Evolutionary conservation across 306 rosid genomes (phyloP).

Genomic region (Gastrolobium bilobum): DNA sequence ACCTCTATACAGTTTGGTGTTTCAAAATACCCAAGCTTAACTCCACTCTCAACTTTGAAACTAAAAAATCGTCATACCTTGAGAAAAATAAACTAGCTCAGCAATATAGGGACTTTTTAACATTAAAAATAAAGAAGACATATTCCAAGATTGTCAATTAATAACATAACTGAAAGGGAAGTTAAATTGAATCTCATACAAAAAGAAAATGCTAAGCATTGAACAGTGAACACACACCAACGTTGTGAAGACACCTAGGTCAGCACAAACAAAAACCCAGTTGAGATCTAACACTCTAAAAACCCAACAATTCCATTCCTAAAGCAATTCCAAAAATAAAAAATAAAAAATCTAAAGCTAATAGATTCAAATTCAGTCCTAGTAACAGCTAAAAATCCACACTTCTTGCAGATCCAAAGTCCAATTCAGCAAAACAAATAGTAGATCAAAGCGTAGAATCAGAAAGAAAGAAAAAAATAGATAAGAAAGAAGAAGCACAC

Average conservation of each 20-base stretch:
- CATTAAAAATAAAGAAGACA: constrained; percentile 2
- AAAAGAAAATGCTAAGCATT: constrained; percentile 3
- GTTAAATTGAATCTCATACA: constrained; percentile 35
- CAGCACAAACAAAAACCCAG: constrained; percentile 40
- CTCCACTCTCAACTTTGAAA: constrained; percentile 7
- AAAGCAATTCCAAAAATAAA: background rate
- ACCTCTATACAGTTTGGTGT: background rate
- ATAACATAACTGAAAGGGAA: background rate
- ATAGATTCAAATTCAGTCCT: background rate
- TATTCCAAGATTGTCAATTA: constrained; percentile 18
- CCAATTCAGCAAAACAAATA: constrained; percentile 42
- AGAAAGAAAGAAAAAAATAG: background rate
- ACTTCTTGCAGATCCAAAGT: constrained; percentile 58
- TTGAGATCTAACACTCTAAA: constrained; percentile 49
- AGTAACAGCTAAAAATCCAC: constrained; percentile 25
- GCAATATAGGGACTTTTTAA: background rate
- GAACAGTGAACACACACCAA: constrained; percentile 1
- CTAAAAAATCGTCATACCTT: background rate
- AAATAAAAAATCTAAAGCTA: constrained; percentile 18
- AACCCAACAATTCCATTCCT: constrained; percentile 17
- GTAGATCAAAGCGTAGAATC: constrained; percentile 58
- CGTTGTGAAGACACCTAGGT: constrained; percentile 26
- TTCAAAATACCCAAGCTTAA: constrained; percentile 24
- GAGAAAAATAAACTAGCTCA: background rate
- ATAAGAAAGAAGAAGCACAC: too few relatives aligned